A percentile compares a stretch with the other conserved stretches of the same genome.
Conservation (phyloP, 768 basidiomycete genomes). For the Psilocybe tampanensis region DNA sequence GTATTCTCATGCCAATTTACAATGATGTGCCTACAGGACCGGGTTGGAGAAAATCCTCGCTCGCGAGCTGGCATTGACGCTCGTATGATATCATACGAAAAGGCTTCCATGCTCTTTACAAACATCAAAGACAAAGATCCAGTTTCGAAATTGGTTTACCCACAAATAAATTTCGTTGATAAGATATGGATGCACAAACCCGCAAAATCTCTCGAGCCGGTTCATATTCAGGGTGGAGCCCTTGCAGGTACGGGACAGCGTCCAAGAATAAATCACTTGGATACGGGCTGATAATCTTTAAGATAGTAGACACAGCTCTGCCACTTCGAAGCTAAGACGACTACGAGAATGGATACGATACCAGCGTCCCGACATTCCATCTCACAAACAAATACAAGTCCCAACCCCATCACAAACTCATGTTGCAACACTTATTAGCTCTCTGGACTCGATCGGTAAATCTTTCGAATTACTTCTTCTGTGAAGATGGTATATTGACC, state of each 20-base stretch:
- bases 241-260: neutral
- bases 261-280: neutral
- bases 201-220: neutral
- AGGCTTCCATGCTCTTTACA: too few relatives aligned
- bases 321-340: neutral
- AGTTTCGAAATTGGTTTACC: too few relatives aligned
- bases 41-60: too few relatives aligned
- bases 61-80: too few relatives aligned
- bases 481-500: neutral
- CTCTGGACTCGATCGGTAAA: neutral
- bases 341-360: neutral
- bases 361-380: neutral
- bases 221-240: neutral
- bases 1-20: neutral
- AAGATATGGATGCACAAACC: neutral
- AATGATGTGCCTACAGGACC: too few relatives aligned
- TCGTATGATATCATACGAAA: too few relatives aligned
- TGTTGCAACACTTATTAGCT: neutral
- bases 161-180: too few relatives aligned
- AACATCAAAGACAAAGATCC: too few relatives aligned
- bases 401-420: neutral
- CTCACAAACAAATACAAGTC: neutral
- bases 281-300: neutral
- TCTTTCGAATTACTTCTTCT: neutral
- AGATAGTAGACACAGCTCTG: too few relatives aligned